Conservation (phyloP, 148 eudicot genomes). For the Rhododendron molle region DNA sequence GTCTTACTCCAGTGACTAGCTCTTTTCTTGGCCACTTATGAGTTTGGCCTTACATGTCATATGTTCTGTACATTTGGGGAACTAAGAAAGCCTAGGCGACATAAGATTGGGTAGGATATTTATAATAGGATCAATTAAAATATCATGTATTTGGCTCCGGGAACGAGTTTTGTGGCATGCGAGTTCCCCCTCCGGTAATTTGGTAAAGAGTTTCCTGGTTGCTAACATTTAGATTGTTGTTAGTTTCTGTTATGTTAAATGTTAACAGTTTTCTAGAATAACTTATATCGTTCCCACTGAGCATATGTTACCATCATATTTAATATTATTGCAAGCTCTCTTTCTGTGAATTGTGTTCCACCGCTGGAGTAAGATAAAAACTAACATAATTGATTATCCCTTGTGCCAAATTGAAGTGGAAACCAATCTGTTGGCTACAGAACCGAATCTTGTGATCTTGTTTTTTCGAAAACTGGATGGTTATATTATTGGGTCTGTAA, state of each 20-base stretch:
- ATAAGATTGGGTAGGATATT: background rate
- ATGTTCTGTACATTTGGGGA: background rate
- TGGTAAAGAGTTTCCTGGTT: background rate
- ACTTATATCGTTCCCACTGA: background rate
- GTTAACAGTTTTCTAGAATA: background rate
- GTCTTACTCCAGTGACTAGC: too few species aligned
- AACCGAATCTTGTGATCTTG: background rate
- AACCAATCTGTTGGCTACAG: conserved; percentile 1
- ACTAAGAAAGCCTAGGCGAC: background rate
- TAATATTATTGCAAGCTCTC: background rate
- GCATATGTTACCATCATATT: background rate
- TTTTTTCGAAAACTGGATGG: background rate
- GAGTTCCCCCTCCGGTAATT: background rate
- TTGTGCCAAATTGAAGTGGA: conserved; percentile 4
- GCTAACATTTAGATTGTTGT: background rate
- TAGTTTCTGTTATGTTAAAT: background rate
- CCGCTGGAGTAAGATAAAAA: background rate
- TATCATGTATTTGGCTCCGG: background rate
- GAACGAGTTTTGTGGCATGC: background rate
- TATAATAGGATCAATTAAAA: too few species aligned
- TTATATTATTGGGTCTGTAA: background rate
- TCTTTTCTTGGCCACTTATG: too few species aligned
- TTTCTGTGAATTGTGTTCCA: background rate
- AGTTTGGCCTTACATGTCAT: too few species aligned
- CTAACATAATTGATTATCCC: background rate